A percentile compares a stretch with the other conserved stretches of the same genome.
phyloP scores from a whole-genome alignment of 371 early-diverging fungal genomes.

The Paraphysoderma sedebokerense region DNA sequence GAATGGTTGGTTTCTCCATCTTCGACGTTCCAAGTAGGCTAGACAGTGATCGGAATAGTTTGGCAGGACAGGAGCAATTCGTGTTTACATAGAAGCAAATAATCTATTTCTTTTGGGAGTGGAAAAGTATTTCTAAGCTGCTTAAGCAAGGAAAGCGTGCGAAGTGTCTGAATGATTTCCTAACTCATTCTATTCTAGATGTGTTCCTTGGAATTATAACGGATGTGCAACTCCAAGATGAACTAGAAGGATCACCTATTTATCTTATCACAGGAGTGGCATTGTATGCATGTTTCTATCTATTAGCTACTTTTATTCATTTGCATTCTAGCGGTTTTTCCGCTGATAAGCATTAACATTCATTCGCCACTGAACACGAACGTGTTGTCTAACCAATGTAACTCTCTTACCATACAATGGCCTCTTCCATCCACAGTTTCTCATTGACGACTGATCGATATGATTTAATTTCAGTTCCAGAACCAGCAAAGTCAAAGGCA shows the following conservation, averaged over 20 bases:
- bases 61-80: slow-evolving; percentile 1
- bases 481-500: background rate
- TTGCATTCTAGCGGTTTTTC: slow-evolving; percentile 13
- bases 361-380: slow-evolving; percentile 16
- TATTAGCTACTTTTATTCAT: slow-evolving; percentile 38
- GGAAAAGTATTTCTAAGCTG: background rate
- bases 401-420: background rate
- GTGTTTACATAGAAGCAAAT: slow-evolving; percentile 1
- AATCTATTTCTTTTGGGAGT: background rate
- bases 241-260: slow-evolving; percentile 36
- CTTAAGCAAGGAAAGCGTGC: too few species aligned
- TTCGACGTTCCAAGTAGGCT: background rate
- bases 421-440: background rate
- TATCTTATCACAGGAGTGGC: slow-evolving; percentile 35
- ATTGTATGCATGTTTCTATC: slow-evolving; percentile 25
- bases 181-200: slow-evolving; percentile 17
- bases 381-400: background rate
- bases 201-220: slow-evolving; percentile 54
- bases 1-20: slow-evolving; percentile 23
- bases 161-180: too few species aligned
- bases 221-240: slow-evolving; percentile 36
- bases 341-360: slow-evolving; percentile 12
- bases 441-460: background rate
- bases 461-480: background rate
- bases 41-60: background rate